Evolutionary conservation across 1,284 basidiomycete species (phyloP), one percentile per base, ranked within the genome.

Genomic region (Moniliella sp.): DNA sequence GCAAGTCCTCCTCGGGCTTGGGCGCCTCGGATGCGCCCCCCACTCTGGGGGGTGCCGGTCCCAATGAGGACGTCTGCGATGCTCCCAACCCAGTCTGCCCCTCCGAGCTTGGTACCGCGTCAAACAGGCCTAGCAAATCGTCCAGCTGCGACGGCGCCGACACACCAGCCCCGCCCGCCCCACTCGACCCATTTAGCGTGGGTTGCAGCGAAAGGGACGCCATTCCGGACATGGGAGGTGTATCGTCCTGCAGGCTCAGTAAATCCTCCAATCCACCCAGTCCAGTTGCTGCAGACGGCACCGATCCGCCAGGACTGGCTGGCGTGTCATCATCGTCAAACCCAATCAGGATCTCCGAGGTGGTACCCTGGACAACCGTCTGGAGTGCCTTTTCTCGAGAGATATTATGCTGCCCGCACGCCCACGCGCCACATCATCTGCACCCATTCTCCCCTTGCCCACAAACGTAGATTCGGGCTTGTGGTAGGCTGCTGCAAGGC

Each of bases 401-500:
- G 19, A 56, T 47, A 25, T 54, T n/a, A n/a, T n/a, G n/a, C n/a
- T n/a, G n/a, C n/a, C n/a, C n/a, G n/a, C n/a, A n/a, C n/a, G n/a
- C n/a, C n/a, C n/a, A n/a, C n/a, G n/a, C n/a, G n/a, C 28, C 18
- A 32, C n/a, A 7, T 43, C 43, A 18, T 49, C 46, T 10, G 47
- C 43, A 11, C 56, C 54, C n/a, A 53, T 29, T 16, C 49, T 25
- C 12, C 60, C 62, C 13, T 57, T 52, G 1, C 63, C 63, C 15
- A 65, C 59, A 35, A 65, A 65, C 2, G 63, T 58, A 37, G 59
- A 57, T 12, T 76, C 76, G 0, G 91, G 91, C 61, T 88, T 93
- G 65, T 93, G 84, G 52, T 93, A 93, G 3, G 91, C 83, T 56
- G 78, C 83, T 1, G 86, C 79, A 12, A 93, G 66, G 32, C 70